A percentile compares a stretch with the other conserved stretches of the same genome.
Conservation (phyloP, 306 rosid genomes). For the Gynostemma pentaphyllum region DNA sequence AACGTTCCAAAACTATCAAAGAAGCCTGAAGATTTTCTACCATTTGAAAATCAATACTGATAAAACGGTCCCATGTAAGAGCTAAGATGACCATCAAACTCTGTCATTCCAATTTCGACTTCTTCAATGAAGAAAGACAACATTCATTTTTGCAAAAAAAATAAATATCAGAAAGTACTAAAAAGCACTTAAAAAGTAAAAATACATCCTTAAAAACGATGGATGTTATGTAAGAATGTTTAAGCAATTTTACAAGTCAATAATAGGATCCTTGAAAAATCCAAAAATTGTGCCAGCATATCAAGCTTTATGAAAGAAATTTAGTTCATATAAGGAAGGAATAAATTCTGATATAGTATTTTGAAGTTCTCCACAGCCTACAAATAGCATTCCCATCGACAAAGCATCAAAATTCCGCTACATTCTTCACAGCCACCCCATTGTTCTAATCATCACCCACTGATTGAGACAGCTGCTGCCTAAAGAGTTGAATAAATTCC, state of each 20-base stretch:
- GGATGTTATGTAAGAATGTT: constrained; percentile 2
- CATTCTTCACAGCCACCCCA: constrained; percentile 5
- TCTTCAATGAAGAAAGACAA: not conserved
- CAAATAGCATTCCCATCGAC: constrained; percentile 4
- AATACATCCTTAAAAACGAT: constrained; percentile 1
- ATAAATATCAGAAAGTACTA: not conserved
- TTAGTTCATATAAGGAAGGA: constrained; percentile 5
- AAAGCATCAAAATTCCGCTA: constrained; percentile 4
- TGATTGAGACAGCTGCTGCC: not conserved
- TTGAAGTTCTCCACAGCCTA: not conserved
- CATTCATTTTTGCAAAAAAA: not conserved
- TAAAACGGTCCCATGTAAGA: not conserved
- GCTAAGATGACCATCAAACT: not conserved
- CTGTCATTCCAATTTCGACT: not conserved
- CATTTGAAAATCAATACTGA: too few relatives aligned
- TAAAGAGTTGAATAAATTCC: not conserved
- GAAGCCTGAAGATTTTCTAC: too few relatives aligned
- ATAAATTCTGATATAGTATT: constrained; percentile 7
- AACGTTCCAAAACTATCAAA: too few relatives aligned
- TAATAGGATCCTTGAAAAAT: constrained; percentile 5
- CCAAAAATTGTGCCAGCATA: not conserved
- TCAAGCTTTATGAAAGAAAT: constrained; percentile 2
- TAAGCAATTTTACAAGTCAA: not conserved
- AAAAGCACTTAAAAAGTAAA: not conserved
- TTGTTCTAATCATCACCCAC: not conserved